A percentile compares a stretch with the other conserved stretches of the same genome.
Conservation (phyloP, 352 stramenopile genomes). For the Detonula confervacea region DNA sequence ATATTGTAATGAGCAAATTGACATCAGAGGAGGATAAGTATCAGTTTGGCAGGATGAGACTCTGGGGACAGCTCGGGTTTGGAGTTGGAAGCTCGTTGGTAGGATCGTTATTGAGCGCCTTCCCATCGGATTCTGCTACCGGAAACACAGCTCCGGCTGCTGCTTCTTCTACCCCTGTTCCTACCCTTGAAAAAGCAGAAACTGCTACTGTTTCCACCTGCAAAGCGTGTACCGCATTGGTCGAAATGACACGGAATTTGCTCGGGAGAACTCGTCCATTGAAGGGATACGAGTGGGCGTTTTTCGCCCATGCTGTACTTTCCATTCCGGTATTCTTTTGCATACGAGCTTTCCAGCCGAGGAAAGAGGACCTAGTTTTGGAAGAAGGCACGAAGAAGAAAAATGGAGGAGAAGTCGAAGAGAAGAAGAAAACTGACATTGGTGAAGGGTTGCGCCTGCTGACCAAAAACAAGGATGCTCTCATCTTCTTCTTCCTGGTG, state of each 20-base stretch:
- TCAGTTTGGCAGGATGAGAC: conserved; percentile 85
- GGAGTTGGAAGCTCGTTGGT: conserved; percentile 78
- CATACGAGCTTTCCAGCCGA: conserved; percentile 69
- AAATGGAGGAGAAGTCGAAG: neutral
- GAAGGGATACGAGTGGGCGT: conserved; percentile 79
- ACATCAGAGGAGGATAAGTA: conserved; percentile 62
- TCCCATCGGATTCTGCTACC: conserved; percentile 9
- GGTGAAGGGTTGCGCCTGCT: conserved; percentile 71
- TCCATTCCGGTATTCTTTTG: conserved; percentile 75
- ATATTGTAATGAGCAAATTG: conserved; percentile 82
- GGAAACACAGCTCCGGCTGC: conserved; percentile 4
- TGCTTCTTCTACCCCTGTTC: conserved; percentile 12
- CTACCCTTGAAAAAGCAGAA: conserved; percentile 42
- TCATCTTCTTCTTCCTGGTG: conserved; percentile 88
- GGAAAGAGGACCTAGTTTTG: conserved; percentile 34
- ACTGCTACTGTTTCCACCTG: conserved; percentile 22
- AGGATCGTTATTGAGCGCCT: conserved; percentile 63
- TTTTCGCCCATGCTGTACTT: conserved; percentile 71
- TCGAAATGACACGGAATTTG: conserved; percentile 41
- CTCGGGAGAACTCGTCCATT: conserved; percentile 37
- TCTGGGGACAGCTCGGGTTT: conserved; percentile 89
- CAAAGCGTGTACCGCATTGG: conserved; percentile 19
- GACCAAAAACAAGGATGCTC: conserved; percentile 75
- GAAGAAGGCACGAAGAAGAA: conserved; percentile 32
- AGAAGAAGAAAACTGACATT: conserved; percentile 54